These are phyloP conservation scores for Trypethelium eluteriae DNA, from an alignment of 495 filamentous ascomycete species.

Conservation along the genomic window DNA sequence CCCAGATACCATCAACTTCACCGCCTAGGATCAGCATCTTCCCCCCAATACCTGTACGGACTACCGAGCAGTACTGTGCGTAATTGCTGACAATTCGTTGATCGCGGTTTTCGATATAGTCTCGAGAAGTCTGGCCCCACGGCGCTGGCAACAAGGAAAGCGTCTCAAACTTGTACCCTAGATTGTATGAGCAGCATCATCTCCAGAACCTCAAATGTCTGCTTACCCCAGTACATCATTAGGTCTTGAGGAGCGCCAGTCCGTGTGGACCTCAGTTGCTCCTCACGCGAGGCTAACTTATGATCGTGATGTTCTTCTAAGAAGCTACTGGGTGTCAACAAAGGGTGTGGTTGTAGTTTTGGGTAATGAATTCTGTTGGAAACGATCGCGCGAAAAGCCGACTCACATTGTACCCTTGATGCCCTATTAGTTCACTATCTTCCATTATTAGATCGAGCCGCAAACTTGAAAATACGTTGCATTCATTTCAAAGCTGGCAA, in stretches of 20 bases:
- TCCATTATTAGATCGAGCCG: constrained; percentile 12
- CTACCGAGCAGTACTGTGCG: constrained; percentile 89
- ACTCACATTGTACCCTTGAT: constrained; percentile 5
- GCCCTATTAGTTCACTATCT: constrained; percentile 24
- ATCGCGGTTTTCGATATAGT: constrained; percentile 69
- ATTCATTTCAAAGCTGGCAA: constrained; percentile 87
- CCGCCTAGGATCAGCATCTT: constrained; percentile 71
- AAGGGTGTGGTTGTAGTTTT: constrained; percentile 17
- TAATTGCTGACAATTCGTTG: constrained; percentile 70
- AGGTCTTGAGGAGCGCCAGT: constrained; percentile 54
- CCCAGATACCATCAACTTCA: constrained; percentile 93
- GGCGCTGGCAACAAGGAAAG: constrained; percentile 62
- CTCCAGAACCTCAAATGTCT: background rate
- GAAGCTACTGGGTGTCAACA: constrained; percentile 50
- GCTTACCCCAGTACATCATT: constrained; percentile 60
- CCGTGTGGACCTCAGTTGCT: constrained; percentile 41
- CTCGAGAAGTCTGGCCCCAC: constrained; percentile 62
- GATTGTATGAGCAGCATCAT: constrained; percentile 9
- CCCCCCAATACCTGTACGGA: constrained; percentile 74
- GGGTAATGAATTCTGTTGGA: background rate
- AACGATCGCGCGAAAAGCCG: background rate
- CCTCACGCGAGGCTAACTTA: constrained; percentile 49
- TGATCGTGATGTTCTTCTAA: constrained; percentile 82
- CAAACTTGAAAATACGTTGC: constrained; percentile 81
- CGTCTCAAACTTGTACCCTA: constrained; percentile 95